Base-by-base conservation (phyloP, 169 alveolate genomes). In the Plasmodium blacklocki region DNA sequence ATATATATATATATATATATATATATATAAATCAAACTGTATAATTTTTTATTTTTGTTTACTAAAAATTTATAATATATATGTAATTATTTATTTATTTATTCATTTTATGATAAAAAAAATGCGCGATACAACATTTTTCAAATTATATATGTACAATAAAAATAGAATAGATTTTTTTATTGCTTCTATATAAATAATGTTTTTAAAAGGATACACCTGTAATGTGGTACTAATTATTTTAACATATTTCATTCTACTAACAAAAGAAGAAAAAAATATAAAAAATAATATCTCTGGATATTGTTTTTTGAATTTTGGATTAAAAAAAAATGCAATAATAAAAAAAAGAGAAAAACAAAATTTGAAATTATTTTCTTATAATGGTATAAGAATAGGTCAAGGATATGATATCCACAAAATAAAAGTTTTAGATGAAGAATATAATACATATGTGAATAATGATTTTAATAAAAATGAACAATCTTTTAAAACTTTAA, bases 381-480 rank as follows among this genome's bases (percentile, higher is more conserved):
- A 78, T 49, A 59, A 78, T 71, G 75, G 74, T 26, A 56, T 78
- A 56, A 64, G 94, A 49, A 63, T 74, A 23, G 96, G 96, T 21
- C 96, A 93, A 45, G 96, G 96, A 14, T 93, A 91, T 18, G 96
- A 94, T 87, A 88, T 94, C 67, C 96, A 94, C 89, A 47, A 75
- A 60, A 73, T 94, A 72, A 70, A 92, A 29, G 91, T 90, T 1
- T n/a, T 83, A 12, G 18, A 50, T n/a, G 93, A 88, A 43, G 90
- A 74, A 2, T 74, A 72, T 29, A 78, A 39, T 12, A 90, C 91
- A 3, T 11, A 72, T 3, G 94, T 88, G 23, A 80, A 88, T 60
- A 93, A 91, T 71, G 7, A 74, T 14, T 85, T 74, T 64, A 88
- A 92, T 18, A 62, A 59, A 12, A 19, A 86, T 23, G 89, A 14